phyloP scores from a whole-genome alignment of 2,329 filamentous ascomycete species.

The Penicillium sp. region DNA sequence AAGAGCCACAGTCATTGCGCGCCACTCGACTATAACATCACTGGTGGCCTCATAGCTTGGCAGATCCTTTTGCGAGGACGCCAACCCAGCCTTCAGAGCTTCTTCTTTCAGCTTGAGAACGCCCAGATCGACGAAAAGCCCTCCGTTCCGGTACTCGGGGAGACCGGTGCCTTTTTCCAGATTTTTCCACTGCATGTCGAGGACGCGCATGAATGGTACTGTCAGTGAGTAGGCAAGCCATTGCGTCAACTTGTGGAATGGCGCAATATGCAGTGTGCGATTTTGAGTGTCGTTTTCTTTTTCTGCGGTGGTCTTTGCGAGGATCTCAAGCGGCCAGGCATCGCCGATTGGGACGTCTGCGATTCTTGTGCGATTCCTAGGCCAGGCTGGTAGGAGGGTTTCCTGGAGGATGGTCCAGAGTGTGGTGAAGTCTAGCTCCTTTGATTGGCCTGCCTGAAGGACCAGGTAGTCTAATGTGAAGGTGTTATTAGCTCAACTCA shows the following conservation, averaged over 20 bases:
- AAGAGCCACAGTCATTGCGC: conserved; percentile 64
- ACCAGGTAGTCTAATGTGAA: conserved; percentile 45
- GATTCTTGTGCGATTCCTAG: conserved; percentile 47
- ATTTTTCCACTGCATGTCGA: conserved; percentile 56
- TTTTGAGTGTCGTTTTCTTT: conserved; percentile 11
- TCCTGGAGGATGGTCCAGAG: conserved; percentile 51
- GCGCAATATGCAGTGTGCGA: conserved; percentile 45
- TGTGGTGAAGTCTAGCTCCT: conserved; percentile 40
- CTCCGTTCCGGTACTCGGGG: conserved; percentile 73
- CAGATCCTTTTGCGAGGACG: conserved; percentile 44
- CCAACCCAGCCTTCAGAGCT: conserved; percentile 47
- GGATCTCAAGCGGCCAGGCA: conserved; percentile 50
- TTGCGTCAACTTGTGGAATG: conserved; percentile 67
- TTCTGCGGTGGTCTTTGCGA: conserved; percentile 10
- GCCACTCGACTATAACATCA: conserved; percentile 67
- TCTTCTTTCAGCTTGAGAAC: conserved; percentile 56
- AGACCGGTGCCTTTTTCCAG: conserved; percentile 64
- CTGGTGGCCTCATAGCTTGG: conserved; percentile 60
- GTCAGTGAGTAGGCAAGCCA: conserved; percentile 75
- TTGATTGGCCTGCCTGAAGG: conserved; percentile 25
- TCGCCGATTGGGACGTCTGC: conserved; percentile 51
- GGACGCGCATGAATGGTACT: conserved; percentile 60
- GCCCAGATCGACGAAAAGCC: conserved; percentile 64
- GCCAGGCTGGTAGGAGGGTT: conserved; percentile 54
- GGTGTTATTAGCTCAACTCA: background rate